Evolutionary conservation across 768 basidiomycete genomes (phyloP), one percentile per base, ranked within the genome.

Genomic region (Asterophora parasitica): DNA sequence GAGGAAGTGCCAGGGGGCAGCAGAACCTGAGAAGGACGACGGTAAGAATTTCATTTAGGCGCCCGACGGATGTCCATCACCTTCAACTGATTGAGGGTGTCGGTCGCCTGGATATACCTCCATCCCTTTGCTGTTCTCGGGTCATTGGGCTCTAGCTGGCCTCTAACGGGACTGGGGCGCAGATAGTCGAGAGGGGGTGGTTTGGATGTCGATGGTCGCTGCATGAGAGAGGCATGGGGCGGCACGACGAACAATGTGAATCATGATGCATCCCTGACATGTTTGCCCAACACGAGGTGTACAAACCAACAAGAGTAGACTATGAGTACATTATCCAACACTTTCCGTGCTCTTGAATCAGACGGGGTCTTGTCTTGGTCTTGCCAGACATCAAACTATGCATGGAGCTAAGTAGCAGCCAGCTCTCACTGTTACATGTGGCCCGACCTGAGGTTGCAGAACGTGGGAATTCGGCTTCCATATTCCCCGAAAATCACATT

Each of bases 41-140:
- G n/a, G 39, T 36, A 31, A 41, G 42, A 32, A 17, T 16, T 55
- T 23, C 33, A 31, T 38, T 46, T 37, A 37, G 28, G 44, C 34
- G 44, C 34, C 33, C 36, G 30, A 27, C n/a, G 28, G 37, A 26
- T 23, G 19, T 40, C 13, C 48, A 60, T 44, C 32, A 82, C 85
- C 73, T 83, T 85, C 60, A 88, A 75, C 61, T 88, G 83, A 65
- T 85, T 79, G 11, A 78, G 80, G 23, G 85, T 88, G 58, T 88
- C 85, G 13, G 85, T 87, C 46, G 81, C 82, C 60, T 88, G 85
- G 40, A 88, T 70, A 64, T 79, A 88, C 53, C 86, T 71, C 74
- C 82, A 85, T 45, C 85, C 83, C 30, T 64, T 61, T n/a, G 69
- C 64, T 20, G 80, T 72, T 51, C 64, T 73, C 8, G 78, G 62